A percentile compares a stretch with the other conserved stretches of the same genome.
Conservation (phyloP, 345 rosid species). For the Citrus reticulata region DNA sequence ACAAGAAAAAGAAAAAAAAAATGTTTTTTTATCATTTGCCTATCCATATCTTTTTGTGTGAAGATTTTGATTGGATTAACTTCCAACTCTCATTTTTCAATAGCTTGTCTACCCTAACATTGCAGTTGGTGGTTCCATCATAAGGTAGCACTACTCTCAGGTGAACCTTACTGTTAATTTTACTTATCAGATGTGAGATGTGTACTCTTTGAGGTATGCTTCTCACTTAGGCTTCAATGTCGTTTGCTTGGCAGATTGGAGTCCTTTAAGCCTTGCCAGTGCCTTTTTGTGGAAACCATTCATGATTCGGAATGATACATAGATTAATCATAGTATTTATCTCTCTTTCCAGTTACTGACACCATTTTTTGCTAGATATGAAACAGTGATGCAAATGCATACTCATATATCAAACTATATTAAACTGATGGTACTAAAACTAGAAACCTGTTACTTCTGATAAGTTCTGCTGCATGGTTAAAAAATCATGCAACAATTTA, state of each 20-base stretch:
- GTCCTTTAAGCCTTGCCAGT: slow-evolving; percentile 18
- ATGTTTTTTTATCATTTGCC: slow-evolving; percentile 19
- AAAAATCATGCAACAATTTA: neutral
- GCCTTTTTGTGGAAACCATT: neutral
- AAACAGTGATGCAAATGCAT: neutral
- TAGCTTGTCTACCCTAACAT: slow-evolving; percentile 34
- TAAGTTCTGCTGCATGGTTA: neutral
- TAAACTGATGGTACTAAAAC: neutral
- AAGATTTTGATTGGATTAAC: slow-evolving; percentile 33
- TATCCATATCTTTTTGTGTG: slow-evolving; percentile 12
- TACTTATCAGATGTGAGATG: slow-evolving; percentile 47
- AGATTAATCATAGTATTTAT: neutral
- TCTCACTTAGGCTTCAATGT: slow-evolving; percentile 45
- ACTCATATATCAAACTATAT: neutral
- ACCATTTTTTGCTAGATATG: neutral
- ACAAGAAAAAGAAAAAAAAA: slow-evolving; percentile 6
- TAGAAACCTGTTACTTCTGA: neutral
- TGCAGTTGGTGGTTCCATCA: slow-evolving; percentile 43
- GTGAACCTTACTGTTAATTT: slow-evolving; percentile 33
- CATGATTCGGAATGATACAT: slow-evolving; percentile 4
- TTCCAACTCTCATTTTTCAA: slow-evolving; percentile 19
- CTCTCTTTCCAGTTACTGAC: neutral
- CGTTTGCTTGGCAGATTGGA: slow-evolving; percentile 26
- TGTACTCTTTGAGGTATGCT: slow-evolving; percentile 57
- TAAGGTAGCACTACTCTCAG: slow-evolving; percentile 34